Evolutionary conservation across 2,329 filamentous ascomycete species (phyloP), one percentile per base, ranked within the genome.

Genomic region (Penicillium italicum): DNA sequence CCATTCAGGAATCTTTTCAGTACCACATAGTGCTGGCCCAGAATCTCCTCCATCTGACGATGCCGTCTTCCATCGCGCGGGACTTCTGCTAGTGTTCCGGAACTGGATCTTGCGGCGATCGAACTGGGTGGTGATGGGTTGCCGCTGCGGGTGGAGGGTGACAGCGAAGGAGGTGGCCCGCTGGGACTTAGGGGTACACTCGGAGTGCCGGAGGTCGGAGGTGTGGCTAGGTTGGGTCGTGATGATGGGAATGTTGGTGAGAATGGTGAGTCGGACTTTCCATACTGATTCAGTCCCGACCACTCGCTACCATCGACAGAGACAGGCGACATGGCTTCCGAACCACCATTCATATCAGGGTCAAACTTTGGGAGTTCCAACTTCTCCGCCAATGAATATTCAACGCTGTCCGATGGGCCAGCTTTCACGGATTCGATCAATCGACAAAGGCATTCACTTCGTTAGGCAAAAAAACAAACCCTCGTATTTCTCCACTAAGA

Each of bases 101-200:
- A 87, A 73, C 91, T 97, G 49, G 90, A 95, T 63, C 76, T 69
- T 41, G 73, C 73, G 60, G 89, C 90, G 64, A 97, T 81, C 5
- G 93, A 97, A 62, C 88, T 90, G 26, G 94, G 93, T 52, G 93
- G 92, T 48, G 93, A 97, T 50, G 93, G 83, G 67, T 83, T 84
- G 63, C 72, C 70, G 64, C 60, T 70, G 48, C 62, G 55, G 49
- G 63, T 57, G 28, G 70, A 55, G 20, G 64, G 51, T 42, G 56
- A 24, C 10, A 51, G 41, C 24, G 53, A 45, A 12, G 53, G 40
- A 36, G 53, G 47, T 63, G 31, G 60, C 63, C 64, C 81, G 74
- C 84, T 87, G 78, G 87, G 84, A 67, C 64, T 80, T 80, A 67
- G 77, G 76, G 77, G 79, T 79, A 62, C 82, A 80, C 69, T 83